phyloP scores from a whole-genome alignment of 1,284 basidiomycete genomes.

The Trichosporon asahii region DNA sequence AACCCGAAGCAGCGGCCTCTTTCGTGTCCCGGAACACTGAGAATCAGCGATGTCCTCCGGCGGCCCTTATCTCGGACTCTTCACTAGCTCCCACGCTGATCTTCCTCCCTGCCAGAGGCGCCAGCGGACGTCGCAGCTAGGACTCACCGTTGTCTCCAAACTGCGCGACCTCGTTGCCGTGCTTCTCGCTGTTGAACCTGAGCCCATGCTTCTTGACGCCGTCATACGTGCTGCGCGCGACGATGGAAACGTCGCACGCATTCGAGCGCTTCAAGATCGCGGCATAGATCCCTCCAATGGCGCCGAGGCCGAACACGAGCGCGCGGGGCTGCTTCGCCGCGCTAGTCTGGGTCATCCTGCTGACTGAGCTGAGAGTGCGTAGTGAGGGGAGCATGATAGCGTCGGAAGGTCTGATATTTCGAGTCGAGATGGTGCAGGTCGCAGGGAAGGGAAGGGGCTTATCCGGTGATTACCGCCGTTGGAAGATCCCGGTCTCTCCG shows the following conservation, averaged over 20 bases:
- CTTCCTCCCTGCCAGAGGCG: background rate
- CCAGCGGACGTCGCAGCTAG: too few relatives aligned
- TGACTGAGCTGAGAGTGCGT: constrained; percentile 12
- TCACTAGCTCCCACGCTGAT: too few relatives aligned
- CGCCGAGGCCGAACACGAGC: constrained; percentile 51
- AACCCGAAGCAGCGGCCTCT: constrained; percentile 44
- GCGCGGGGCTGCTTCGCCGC: constrained; percentile 24
- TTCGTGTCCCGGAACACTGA: constrained; percentile 43
- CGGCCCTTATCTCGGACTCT: background rate
- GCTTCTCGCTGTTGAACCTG: constrained; percentile 44
- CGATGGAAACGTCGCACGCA: constrained; percentile 50
- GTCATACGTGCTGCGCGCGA: constrained; percentile 54
- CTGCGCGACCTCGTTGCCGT: constrained; percentile 25
- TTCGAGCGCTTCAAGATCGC: constrained; percentile 51
- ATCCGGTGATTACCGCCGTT: background rate
- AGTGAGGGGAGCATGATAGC: constrained; percentile 3
- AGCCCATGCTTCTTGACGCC: constrained; percentile 48
- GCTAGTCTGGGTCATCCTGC: constrained; percentile 9
- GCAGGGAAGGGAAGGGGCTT: background rate
- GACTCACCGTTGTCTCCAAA: constrained; percentile 38
- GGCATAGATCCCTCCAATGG: constrained; percentile 55
- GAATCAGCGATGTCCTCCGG: constrained; percentile 1
- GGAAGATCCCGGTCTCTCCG: background rate
- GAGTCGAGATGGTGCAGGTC: background rate
- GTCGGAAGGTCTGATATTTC: background rate